Evolutionary conservation across 768 basidiomycete genomes (phyloP).

Genomic region (Suillus decipiens): DNA sequence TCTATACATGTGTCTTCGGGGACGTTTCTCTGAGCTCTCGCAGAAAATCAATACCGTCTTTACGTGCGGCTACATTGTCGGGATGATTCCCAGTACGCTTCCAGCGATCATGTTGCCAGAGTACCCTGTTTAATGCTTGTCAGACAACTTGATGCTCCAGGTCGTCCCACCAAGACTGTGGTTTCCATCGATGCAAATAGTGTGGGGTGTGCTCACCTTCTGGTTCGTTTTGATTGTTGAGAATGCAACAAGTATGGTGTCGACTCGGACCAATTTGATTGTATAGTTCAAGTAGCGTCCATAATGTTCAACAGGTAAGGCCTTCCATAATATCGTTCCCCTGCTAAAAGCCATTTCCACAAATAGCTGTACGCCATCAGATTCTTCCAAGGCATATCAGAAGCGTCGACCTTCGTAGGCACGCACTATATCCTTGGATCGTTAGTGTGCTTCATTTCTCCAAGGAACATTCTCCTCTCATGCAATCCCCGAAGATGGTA

Average conservation of each 20-base stretch:
- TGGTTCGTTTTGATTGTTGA: constrained; percentile 38
- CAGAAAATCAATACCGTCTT: constrained; percentile 71
- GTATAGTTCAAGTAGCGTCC: constrained; percentile 54
- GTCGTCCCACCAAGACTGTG: constrained; percentile 63
- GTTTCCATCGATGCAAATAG: constrained; percentile 64
- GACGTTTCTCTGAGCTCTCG: not conserved
- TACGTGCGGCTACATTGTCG: constrained; percentile 74
- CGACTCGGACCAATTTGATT: not conserved
- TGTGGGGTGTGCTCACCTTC: constrained; percentile 68
- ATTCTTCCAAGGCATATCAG: constrained; percentile 72
- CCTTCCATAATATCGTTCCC: not conserved
- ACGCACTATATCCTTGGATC: constrained; percentile 73
- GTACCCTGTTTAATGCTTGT: constrained; percentile 11
- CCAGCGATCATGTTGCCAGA: not conserved
- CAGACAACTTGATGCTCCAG: constrained; percentile 69
- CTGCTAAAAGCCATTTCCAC: not conserved
- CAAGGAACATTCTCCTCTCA: constrained; percentile 1
- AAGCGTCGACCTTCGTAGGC: constrained; percentile 77
- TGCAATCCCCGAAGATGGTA: constrained; percentile 53
- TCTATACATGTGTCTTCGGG: not conserved
- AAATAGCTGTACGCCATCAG: constrained; percentile 64
- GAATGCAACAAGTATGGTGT: not conserved
- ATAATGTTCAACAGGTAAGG: constrained; percentile 55
- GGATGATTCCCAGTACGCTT: constrained; percentile 65
- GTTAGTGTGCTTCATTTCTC: constrained; percentile 44